phyloP scores from a whole-genome alignment of 2,329 filamentous ascomycete species.

The Zopfia rhizophila region DNA sequence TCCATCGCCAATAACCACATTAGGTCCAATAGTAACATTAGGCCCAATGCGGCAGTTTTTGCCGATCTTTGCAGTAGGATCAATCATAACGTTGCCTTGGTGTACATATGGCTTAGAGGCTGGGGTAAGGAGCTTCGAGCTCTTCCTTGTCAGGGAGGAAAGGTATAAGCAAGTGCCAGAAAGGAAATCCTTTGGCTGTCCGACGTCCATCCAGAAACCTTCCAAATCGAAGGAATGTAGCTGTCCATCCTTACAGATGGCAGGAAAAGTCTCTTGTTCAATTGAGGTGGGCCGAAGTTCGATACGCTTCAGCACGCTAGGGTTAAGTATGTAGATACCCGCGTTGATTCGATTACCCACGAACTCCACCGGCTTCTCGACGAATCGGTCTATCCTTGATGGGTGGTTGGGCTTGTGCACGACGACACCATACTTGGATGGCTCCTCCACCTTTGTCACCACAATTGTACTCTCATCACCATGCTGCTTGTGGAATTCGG shows the following conservation, averaged over 20 bases:
- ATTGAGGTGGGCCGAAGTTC: slow-evolving; percentile 97
- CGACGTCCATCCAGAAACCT: slow-evolving; percentile 99
- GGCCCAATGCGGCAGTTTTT: slow-evolving; percentile 98
- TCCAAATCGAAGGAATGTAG: slow-evolving; percentile 97
- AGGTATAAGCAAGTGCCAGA: slow-evolving; percentile 97
- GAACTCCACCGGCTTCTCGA: slow-evolving; percentile 99
- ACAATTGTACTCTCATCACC: slow-evolving; percentile 97
- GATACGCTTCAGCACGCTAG: slow-evolving; percentile 87
- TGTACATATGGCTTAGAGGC: slow-evolving; percentile 82
- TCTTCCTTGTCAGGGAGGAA: slow-evolving; percentile 88
- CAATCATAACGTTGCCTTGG: slow-evolving; percentile 94
- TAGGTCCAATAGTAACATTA: slow-evolving; percentile 94
- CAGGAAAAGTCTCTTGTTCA: slow-evolving; percentile 98
- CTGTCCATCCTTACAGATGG: slow-evolving; percentile 87
- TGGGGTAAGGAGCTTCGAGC: slow-evolving; percentile 83
- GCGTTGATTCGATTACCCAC: slow-evolving; percentile 99
- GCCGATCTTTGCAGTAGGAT: slow-evolving; percentile 93
- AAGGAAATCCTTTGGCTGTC: slow-evolving; percentile 98
- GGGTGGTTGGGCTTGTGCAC: slow-evolving; percentile 95
- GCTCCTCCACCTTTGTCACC: slow-evolving; percentile 98
- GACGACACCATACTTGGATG: slow-evolving; percentile 97
- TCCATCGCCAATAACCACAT: slow-evolving; percentile 91
- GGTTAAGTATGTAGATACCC: slow-evolving; percentile 98
- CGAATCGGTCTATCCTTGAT: slow-evolving; percentile 95
- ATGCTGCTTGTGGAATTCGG: slow-evolving; percentile 90